Evolutionary conservation across 805 yeast species (phyloP).

Genomic region (Ogataea henricii): DNA sequence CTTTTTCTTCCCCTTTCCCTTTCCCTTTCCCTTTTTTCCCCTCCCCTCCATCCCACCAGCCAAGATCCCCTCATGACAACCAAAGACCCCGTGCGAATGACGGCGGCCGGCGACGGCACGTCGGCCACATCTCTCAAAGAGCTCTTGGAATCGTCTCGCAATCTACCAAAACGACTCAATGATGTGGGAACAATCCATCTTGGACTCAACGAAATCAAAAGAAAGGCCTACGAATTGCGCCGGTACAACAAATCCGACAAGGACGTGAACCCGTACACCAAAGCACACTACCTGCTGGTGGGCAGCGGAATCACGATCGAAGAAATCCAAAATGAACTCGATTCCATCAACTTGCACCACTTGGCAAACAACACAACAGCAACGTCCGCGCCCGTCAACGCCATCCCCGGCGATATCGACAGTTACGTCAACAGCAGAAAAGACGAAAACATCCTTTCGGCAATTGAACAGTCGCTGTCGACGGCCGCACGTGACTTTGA

Average conservation of each 20-base stretch:
- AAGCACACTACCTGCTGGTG: slow-evolving; percentile 86
- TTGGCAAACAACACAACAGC: slow-evolving; percentile 6
- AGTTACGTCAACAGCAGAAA: slow-evolving; percentile 66
- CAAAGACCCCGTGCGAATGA: background rate
- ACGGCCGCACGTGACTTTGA: slow-evolving; percentile 85
- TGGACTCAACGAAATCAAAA: slow-evolving; percentile 75
- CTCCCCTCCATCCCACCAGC: background rate
- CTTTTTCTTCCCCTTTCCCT: background rate
- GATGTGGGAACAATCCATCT: slow-evolving; percentile 81
- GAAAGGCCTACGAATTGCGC: slow-evolving; percentile 61
- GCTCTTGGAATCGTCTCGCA: slow-evolving; percentile 72
- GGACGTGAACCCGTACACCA: slow-evolving; percentile 50
- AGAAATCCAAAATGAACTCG: slow-evolving; percentile 67
- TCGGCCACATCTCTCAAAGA: slow-evolving; percentile 53
- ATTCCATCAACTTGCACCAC: slow-evolving; percentile 38
- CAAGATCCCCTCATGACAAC: background rate
- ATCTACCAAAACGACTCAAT: slow-evolving; percentile 64
- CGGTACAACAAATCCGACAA: slow-evolving; percentile 40
- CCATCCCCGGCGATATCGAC: slow-evolving; percentile 49
- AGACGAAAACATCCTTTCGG: slow-evolving; percentile 77
- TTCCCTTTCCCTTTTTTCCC: background rate
- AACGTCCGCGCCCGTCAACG: background rate
- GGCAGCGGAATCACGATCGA: slow-evolving; percentile 87
- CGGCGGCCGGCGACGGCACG: slow-evolving; percentile 12
- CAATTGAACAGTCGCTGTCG: slow-evolving; percentile 78